A percentile compares a stretch with the other conserved stretches of the same genome.
Conservation (phyloP, 352 stramenopile species). For the Phytophthora litchii region DNA sequence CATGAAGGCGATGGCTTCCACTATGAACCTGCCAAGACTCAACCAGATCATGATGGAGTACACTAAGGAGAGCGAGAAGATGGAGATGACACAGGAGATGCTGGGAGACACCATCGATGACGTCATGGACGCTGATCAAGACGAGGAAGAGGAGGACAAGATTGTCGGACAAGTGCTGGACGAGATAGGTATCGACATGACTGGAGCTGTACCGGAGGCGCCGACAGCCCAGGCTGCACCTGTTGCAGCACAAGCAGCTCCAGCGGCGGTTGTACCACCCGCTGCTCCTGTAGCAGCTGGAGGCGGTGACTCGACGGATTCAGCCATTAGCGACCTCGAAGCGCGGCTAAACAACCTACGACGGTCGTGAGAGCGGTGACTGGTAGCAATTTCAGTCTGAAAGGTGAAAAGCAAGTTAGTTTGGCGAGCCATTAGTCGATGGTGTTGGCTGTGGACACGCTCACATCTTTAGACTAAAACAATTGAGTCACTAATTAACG, state of each 20-base stretch:
- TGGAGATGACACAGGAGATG: slow-evolving; percentile 98
- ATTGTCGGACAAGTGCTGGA: slow-evolving; percentile 97
- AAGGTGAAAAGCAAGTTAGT: background rate
- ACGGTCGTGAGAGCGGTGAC: slow-evolving; percentile 51
- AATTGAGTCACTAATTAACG: slow-evolving; percentile 7
- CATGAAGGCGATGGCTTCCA: slow-evolving; percentile 91
- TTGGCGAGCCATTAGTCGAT: slow-evolving; percentile 8
- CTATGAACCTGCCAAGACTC: slow-evolving; percentile 96
- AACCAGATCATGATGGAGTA: slow-evolving; percentile 99
- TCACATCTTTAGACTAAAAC: background rate
- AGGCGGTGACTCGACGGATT: slow-evolving; percentile 51
- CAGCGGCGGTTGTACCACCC: slow-evolving; percentile 42
- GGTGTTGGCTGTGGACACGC: background rate
- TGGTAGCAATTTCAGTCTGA: slow-evolving; percentile 4
- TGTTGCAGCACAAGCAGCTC: slow-evolving; percentile 52
- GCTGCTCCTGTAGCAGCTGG: slow-evolving; percentile 63
- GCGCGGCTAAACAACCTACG: slow-evolving; percentile 97
- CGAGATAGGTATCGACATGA: slow-evolving; percentile 96
- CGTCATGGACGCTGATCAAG: slow-evolving; percentile 94
- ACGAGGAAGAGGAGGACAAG: slow-evolving; percentile 96
- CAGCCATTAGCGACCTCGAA: slow-evolving; percentile 96
- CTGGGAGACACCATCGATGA: slow-evolving; percentile 98
- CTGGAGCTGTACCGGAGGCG: slow-evolving; percentile 91
- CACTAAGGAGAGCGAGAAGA: slow-evolving; percentile 97
- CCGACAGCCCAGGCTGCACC: slow-evolving; percentile 58